Base-by-base conservation (phyloP, 164 flowering plant species). In the Euptelea pleiosperma region DNA sequence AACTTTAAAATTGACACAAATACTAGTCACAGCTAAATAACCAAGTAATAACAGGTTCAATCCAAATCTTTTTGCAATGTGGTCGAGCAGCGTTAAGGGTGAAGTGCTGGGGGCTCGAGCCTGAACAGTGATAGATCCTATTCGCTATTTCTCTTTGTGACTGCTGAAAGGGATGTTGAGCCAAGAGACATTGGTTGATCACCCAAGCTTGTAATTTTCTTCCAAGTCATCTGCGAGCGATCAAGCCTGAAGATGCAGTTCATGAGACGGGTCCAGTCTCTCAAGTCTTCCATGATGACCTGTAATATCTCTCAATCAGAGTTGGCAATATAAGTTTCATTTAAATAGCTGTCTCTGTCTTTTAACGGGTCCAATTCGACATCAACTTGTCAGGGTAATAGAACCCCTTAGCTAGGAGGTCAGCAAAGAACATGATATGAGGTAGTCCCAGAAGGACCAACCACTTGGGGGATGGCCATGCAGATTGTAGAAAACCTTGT, bases 41-140 rank as follows among this genome's bases (percentile, higher is more conserved):
- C n/a, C n/a, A n/a, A n/a, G n/a, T n/a, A n/a, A n/a, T n/a, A 47
- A 14, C 6, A 47, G 30, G 52, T 47, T 47, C 31, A 47, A 47
- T 47, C 52, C 52, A 47, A 26, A 47, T 24, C 18, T 47, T 47
- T 3, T 3, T 21, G 33, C 6, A 12, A 25, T 12, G 8, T 1
- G 2, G 16, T n/a, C 16, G 5, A 3, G 1, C 5, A 47, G 31
- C 33, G 1, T 47, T 12, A 11, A 21, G 16, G 11, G 6, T n/a
- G 26, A n/a, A 44, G 49, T 6, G 19, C 49, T 4, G 18, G 2
- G 28, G 9, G 2, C 8, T 14, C n/a, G 14, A 2, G 31, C 1
- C 3, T 9, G 9, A 10, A 47, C 33, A 25, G 8, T 28, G 28
- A 28, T 28, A 29, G 19, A 29, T 29, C 21, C 21, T 49, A 29